Evolutionary conservation across 768 basidiomycete genomes (phyloP).

Genomic region (Paxillus rubicundulus): DNA sequence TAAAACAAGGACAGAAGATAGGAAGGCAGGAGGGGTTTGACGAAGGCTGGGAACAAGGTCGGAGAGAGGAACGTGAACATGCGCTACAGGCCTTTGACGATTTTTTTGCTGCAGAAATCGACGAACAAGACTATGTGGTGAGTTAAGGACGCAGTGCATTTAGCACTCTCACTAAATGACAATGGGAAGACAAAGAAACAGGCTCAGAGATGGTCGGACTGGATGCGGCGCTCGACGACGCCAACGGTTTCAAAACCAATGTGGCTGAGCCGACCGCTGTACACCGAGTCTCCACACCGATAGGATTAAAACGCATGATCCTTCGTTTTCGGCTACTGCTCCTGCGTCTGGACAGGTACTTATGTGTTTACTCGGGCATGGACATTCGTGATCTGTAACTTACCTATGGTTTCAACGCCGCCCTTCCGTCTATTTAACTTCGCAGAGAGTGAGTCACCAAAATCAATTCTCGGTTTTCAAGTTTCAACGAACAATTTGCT

Average conservation of each 20-base stretch:
- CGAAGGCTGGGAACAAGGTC: constrained; percentile 38
- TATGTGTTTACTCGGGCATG: neutral
- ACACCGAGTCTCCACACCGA: constrained; percentile 1
- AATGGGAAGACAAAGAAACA: constrained; percentile 19
- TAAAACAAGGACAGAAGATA: constrained; percentile 30
- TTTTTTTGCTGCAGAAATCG: constrained; percentile 48
- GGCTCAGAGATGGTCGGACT: constrained; percentile 26
- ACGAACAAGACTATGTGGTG: constrained; percentile 23
- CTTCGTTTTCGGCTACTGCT: neutral
- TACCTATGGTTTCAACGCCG: neutral
- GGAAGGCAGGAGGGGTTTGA: constrained; percentile 32
- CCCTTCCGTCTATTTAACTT: neutral
- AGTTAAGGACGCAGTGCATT: constrained; percentile 9
- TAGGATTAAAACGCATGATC: neutral
- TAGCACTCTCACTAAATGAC: constrained; percentile 8
- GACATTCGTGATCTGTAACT: neutral
- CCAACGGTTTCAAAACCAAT: constrained; percentile 4
- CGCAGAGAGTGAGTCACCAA: neutral
- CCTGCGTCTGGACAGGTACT: neutral
- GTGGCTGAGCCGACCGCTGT: constrained; percentile 24
- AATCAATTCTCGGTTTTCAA: neutral
- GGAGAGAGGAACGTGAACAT: constrained; percentile 49
- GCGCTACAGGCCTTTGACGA: constrained; percentile 59
- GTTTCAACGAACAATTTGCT: neutral
- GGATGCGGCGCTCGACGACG: constrained; percentile 25